These are phyloP conservation scores for Flaveria bidentis DNA, from an alignment of 129 eudicot species.

Conservation along the genomic window DNA sequence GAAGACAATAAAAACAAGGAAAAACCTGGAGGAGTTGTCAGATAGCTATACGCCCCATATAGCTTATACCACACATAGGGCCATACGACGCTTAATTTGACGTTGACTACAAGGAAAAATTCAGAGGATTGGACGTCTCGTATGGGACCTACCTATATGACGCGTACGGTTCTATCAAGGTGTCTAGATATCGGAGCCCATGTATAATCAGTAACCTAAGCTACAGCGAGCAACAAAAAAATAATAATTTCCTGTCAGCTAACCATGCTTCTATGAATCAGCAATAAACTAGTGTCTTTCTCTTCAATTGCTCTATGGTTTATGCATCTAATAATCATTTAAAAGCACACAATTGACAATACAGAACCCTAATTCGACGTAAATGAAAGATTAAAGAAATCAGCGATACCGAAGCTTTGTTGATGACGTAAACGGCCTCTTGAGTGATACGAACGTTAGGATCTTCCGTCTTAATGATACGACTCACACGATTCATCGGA, in stretches of 20 bases:
- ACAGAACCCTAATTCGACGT: constrained; percentile 25
- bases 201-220: no score
- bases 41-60: no score
- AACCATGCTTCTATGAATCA: constrained; percentile 1
- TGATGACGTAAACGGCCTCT: constrained; percentile 70
- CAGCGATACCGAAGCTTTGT: constrained; percentile 71
- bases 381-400: not conserved
- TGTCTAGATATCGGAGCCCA: no score
- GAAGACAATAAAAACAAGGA: no score
- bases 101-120: no score
- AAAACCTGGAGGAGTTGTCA: no score
- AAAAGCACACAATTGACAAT: not conserved
- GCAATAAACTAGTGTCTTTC: not conserved
- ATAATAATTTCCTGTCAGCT: not conserved
- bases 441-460: constrained; percentile 50
- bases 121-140: no score
- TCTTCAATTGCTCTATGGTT: constrained; percentile 3
- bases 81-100: no score
- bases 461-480: constrained; percentile 62
- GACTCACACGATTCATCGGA: constrained; percentile 65
- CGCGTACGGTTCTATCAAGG: no score
- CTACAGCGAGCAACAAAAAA: no score
- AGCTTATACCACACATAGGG: no score
- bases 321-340: not conserved
- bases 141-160: no score